These are phyloP conservation scores for Agaricus subrufescens DNA, from an alignment of 768 basidiomycete genomes.

Conservation along the genomic window DNA sequence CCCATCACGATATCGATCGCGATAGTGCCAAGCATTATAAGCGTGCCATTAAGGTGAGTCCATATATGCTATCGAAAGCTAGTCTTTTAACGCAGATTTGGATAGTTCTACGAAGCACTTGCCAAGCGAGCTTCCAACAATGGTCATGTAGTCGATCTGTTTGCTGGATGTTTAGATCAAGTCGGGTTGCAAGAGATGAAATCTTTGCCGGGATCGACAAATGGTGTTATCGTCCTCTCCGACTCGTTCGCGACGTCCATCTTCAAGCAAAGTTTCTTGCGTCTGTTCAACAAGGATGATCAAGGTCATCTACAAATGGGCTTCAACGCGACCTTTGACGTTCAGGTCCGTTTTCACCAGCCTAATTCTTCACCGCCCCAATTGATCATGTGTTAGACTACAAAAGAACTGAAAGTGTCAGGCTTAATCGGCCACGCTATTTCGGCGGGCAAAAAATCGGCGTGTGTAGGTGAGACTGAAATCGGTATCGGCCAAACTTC, in stretches of 20 bases:
- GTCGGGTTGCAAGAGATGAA: slow-evolving; percentile 98
- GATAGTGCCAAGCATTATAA: slow-evolving; percentile 98
- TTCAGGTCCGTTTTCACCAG: slow-evolving; percentile 54
- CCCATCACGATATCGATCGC: slow-evolving; percentile 97
- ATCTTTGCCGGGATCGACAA: slow-evolving; percentile 90
- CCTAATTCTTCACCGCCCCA: neutral
- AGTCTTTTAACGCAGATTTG: neutral
- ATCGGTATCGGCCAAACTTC: slow-evolving; percentile 99
- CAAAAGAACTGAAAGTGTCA: slow-evolving; percentile 97
- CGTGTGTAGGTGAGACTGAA: slow-evolving; percentile 97
- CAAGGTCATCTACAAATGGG: slow-evolving; percentile 94
- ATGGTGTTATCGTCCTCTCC: slow-evolving; percentile 92
- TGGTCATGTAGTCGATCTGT: slow-evolving; percentile 92
- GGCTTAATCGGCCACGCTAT: slow-evolving; percentile 97
- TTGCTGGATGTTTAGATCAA: slow-evolving; percentile 97
- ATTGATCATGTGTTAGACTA: slow-evolving; percentile 54
- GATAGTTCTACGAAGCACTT: slow-evolving; percentile 90
- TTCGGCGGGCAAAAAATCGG: slow-evolving; percentile 94
- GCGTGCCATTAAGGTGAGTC: slow-evolving; percentile 83
- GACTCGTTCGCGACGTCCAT: slow-evolving; percentile 97
- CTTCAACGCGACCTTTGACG: slow-evolving; percentile 98
- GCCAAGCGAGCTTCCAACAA: slow-evolving; percentile 92
- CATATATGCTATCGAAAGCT: neutral
- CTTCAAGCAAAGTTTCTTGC: slow-evolving; percentile 97
- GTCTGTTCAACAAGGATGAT: slow-evolving; percentile 89